Conservation (phyloP, 2,329 filamentous ascomycete species). For the Neophaeococcomyces mojaviensis region DNA sequence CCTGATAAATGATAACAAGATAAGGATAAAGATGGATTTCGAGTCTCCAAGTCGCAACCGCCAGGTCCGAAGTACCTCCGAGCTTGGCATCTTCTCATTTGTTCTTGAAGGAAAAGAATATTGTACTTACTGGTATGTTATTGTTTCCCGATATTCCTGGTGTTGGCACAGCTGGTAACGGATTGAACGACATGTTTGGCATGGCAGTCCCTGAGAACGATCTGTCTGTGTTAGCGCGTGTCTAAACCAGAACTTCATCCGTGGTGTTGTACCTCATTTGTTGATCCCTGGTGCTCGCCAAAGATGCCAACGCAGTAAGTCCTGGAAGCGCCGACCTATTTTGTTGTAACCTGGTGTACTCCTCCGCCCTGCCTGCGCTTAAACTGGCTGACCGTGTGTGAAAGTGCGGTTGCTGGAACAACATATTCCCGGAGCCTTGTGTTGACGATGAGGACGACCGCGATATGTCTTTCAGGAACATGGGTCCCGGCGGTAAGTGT, state of each 20-base stretch:
- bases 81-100: too few species aligned
- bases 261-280: constrained; percentile 41
- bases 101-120: constrained; percentile 14
- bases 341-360: constrained; percentile 16
- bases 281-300: constrained; percentile 43
- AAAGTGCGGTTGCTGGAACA: constrained; percentile 29
- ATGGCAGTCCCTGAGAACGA: constrained; percentile 55
- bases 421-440: constrained; percentile 33
- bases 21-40: constrained; percentile 4
- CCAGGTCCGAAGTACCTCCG: too few species aligned
- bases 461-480: constrained; percentile 42
- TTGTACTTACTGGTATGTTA: constrained; percentile 36
- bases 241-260: background rate
- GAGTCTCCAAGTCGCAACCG: background rate
- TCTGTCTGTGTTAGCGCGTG: constrained; percentile 9
- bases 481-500: constrained; percentile 36
- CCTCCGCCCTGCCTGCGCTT: constrained; percentile 25
- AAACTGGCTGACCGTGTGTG: constrained; percentile 34
- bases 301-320: constrained; percentile 52
- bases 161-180: constrained; percentile 19
- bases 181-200: constrained; percentile 42
- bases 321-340: constrained; percentile 43
- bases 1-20: constrained; percentile 1
- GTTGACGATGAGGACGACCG: constrained; percentile 48
- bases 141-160: constrained; percentile 22